Evolutionary conservation across 495 filamentous ascomycete genomes (phyloP).

Genomic region (Podospora pseudopauciseta): DNA sequence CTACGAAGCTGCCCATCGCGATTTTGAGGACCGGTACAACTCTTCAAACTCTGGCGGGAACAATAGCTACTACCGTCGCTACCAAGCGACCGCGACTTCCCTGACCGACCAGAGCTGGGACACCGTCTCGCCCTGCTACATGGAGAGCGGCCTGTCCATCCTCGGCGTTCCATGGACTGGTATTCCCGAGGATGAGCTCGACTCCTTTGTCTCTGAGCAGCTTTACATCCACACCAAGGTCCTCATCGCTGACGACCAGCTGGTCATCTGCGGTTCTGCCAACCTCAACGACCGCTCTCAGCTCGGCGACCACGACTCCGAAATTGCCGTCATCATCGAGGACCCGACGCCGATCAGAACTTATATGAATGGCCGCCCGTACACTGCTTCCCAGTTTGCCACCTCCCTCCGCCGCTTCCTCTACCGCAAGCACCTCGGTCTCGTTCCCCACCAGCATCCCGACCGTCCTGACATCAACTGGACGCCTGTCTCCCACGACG

Average conservation of each 20-base stretch:
- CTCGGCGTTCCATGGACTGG: conserved; percentile 77
- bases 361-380: conserved; percentile 67
- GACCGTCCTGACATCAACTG: conserved; percentile 66
- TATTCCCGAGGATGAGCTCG: conserved; percentile 66
- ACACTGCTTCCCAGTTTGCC: conserved; percentile 74
- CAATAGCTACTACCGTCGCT: conserved; percentile 50
- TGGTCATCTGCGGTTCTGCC: conserved; percentile 87
- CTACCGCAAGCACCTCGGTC: conserved; percentile 87
- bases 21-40: conserved; percentile 56
- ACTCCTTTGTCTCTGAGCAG: conserved; percentile 88
- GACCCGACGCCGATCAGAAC: conserved; percentile 68
- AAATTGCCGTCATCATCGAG: conserved; percentile 39
- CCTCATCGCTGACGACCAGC: conserved; percentile 84
- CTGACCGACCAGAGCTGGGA: conserved; percentile 61
- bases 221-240: conserved; percentile 94
- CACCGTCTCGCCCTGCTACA: conserved; percentile 76
- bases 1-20: conserved; percentile 66
- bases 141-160: conserved; percentile 75
- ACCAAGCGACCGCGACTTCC: conserved; percentile 62
- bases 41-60: conserved; percentile 32
- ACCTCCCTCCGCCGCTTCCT: conserved; percentile 77
- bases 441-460: conserved; percentile 67
- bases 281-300: conserved; percentile 96
- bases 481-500: conserved; percentile 62
- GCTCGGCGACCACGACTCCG: conserved; percentile 75